Conservation (phyloP, 257 asterid species). For the Ajuga chamaepitys region DNA sequence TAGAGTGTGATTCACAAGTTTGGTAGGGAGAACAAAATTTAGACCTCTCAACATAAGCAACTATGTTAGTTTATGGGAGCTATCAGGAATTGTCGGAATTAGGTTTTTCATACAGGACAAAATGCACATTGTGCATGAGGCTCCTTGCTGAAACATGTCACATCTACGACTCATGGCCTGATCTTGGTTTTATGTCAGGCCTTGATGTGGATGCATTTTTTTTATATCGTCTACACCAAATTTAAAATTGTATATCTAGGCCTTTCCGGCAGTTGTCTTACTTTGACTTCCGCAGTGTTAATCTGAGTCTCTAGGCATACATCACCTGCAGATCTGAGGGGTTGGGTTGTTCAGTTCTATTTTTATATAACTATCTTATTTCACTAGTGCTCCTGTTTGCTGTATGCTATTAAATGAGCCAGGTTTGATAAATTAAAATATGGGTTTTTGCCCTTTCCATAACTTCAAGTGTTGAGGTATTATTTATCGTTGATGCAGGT, state of each 20-base stretch:
- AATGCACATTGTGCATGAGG: neutral
- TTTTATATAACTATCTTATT: neutral
- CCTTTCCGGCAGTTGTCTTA: neutral
- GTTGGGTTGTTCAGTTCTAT: neutral
- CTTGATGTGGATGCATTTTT: neutral
- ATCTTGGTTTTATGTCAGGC: neutral
- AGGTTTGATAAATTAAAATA: neutral
- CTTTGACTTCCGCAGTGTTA: neutral
- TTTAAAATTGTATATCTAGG: neutral
- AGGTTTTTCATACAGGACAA: neutral
- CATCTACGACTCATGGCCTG: neutral
- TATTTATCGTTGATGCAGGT: conserved; percentile 43
- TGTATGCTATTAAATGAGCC: neutral
- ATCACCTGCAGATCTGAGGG: neutral
- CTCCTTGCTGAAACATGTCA: neutral
- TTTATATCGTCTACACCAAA: neutral
- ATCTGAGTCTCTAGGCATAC: neutral
- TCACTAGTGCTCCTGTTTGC: neutral
- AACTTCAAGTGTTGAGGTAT: neutral
- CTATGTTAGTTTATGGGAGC: neutral
- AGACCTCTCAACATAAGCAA: neutral
- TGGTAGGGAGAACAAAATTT: neutral
- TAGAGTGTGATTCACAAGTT: neutral
- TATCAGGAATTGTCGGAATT: neutral
- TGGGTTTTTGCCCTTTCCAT: neutral